Base-by-base conservation (phyloP, 345 rosid species). In the Eutrema heterophyllum region DNA sequence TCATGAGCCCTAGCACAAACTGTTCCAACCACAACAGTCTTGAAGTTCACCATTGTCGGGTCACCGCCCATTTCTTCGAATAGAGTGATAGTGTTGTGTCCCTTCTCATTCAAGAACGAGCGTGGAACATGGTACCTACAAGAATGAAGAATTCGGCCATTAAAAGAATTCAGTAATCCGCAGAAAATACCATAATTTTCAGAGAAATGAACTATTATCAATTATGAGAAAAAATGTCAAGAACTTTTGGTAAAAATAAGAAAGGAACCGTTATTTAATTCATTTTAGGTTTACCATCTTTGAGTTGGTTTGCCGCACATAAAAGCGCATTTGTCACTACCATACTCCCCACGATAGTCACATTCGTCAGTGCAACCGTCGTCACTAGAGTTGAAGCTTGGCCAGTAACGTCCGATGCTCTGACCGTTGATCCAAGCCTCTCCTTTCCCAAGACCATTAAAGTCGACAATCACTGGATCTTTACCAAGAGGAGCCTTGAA, bases 391-490 rank as follows among this genome's bases (percentile, higher is more conserved):
- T 16, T 15, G 4, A 48, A 66, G 54, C 81, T 77, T 0, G 88
- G 88, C 96, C 97, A 92, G 71, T 82, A 88, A 6, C 96, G 80
- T 5, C 92, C 97, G 6, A 88, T 80, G 83, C 80, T 88, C 36
- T 69, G 68, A 24, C 93, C 96, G 12, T 89, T 92, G 18, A 89
- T 81, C 96, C 96, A 89, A 33, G 90, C 92, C 10, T 52, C 63
- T 3, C 97, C 97, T 67, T 89, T 92, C 24, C 96, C 90, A 40
- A 89, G 57, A 12, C 96, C 93, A 51, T 50, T 62, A 15, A 89
- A 74, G 83, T 91, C 93, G 33, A 87, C 84, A 7, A 87, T 88
- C 26, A 89, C 91, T 0, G 92, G 93, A 24, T 89, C 89, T 1
- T 64, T 74, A 2, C 93, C 93, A 21, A 74, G 3, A 5, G 90